These are phyloP conservation scores for Vaccinium vitisidaea DNA, from an alignment of 148 eudicot species.

Conservation along the genomic window DNA sequence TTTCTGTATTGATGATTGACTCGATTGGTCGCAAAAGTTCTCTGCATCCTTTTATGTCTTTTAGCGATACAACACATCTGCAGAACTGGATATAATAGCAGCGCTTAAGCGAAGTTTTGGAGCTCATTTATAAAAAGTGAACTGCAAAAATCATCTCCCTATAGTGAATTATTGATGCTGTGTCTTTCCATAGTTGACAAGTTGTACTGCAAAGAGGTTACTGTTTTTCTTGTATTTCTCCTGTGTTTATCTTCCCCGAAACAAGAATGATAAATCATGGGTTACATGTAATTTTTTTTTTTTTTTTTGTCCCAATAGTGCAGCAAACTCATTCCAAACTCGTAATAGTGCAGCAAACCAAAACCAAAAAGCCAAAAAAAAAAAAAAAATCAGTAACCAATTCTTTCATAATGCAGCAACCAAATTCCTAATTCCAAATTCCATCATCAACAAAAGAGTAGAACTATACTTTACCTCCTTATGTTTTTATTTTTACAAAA, in stretches of 20 bases:
- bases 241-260: not conserved
- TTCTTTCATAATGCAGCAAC: too few species aligned
- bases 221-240: not conserved
- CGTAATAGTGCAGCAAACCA: too few species aligned
- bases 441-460: too few species aligned
- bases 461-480: too few species aligned
- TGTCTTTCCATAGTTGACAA: not conserved
- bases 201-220: not conserved
- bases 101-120: not conserved
- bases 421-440: too few species aligned
- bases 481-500: too few species aligned
- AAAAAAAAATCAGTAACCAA: too few species aligned
- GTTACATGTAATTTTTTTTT: too few species aligned
- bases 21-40: not conserved
- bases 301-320: too few species aligned
- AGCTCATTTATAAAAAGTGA: not conserved
- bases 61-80: not conserved
- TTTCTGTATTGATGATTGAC: not conserved
- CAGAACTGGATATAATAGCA: not conserved
- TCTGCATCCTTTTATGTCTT: not conserved
- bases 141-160: not conserved
- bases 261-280: not conserved
- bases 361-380: too few species aligned
- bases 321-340: too few species aligned
- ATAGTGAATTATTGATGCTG: not conserved